Evolutionary conservation across 2,329 filamentous ascomycete genomes (phyloP).

Genomic region (Epichloe glyceriae): DNA sequence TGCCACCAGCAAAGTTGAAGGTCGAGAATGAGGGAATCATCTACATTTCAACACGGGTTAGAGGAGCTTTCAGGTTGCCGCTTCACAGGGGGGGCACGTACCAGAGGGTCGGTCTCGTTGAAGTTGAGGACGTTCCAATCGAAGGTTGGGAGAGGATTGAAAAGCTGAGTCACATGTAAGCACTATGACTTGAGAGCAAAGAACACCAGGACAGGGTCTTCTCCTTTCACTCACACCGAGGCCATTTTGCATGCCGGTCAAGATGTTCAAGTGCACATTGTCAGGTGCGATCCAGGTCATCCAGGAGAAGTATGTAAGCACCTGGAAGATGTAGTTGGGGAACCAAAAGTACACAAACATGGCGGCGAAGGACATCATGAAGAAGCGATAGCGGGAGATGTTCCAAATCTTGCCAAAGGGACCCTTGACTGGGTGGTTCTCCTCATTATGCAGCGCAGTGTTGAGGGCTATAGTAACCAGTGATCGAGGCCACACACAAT

Average conservation of each 20-base stretch:
- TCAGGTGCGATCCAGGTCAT: slow-evolving; percentile 38
- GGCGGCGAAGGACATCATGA: slow-evolving; percentile 26
- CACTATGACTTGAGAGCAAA: background rate
- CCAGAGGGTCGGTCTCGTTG: slow-evolving; percentile 21
- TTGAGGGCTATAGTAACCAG: slow-evolving; percentile 38
- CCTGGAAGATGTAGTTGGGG: slow-evolving; percentile 36
- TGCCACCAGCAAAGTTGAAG: slow-evolving; percentile 21
- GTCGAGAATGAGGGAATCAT: slow-evolving; percentile 25
- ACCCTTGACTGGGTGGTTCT: slow-evolving; percentile 14
- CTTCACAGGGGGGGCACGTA: background rate
- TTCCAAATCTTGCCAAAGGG: slow-evolving; percentile 23
- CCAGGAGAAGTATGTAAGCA: slow-evolving; percentile 36
- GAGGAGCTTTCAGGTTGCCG: background rate
- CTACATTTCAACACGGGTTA: background rate
- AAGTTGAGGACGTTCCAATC: slow-evolving; percentile 28
- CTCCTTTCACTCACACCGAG: slow-evolving; percentile 15
- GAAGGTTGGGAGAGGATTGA: slow-evolving; percentile 28
- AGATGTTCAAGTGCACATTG: slow-evolving; percentile 22
- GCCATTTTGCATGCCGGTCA: slow-evolving; percentile 25
- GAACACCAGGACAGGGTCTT: background rate
- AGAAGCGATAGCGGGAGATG: slow-evolving; percentile 34
- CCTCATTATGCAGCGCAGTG: slow-evolving; percentile 32
- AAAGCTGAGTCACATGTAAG: background rate
- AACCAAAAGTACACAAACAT: slow-evolving; percentile 45
- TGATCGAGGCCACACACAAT: slow-evolving; percentile 40